These are phyloP conservation scores for Cladophialophora chaetospira DNA, from an alignment of 2,329 filamentous ascomycete species.

Conservation along the genomic window DNA sequence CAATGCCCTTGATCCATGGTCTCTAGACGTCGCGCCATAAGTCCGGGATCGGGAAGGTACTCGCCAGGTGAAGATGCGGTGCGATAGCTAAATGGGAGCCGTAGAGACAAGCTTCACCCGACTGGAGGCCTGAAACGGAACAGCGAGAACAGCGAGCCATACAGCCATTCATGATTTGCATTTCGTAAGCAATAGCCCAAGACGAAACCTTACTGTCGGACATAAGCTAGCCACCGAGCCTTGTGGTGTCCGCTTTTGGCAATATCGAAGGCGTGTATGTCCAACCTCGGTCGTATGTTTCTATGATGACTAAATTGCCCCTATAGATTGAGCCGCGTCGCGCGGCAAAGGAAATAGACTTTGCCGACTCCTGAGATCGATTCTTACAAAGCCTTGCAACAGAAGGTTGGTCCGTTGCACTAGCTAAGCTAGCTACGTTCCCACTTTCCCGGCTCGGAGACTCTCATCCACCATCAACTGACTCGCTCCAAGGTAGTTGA, in stretches of 20 bases:
- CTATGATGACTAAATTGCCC: not conserved
- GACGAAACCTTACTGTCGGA: not conserved
- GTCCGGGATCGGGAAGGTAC: too few relatives aligned
- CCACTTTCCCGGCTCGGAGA: not conserved
- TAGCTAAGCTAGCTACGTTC: not conserved
- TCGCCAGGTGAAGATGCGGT: too few relatives aligned
- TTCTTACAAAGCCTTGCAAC: too few relatives aligned
- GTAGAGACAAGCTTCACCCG: not conserved
- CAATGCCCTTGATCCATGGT: too few relatives aligned
- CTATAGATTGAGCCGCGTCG: not conserved
- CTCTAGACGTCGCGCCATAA: too few relatives aligned
- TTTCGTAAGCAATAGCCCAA: not conserved
- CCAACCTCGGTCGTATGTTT: not conserved
- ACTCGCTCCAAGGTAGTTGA: slow-evolving; percentile 45
- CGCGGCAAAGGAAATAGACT: not conserved
- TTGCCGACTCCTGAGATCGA: too few relatives aligned
- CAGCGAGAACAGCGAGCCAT: too few relatives aligned
- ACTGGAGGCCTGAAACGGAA: not conserved
- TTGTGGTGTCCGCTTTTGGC: too few relatives aligned
- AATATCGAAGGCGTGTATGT: too few relatives aligned
- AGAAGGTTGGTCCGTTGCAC: not conserved
- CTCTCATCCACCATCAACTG: slow-evolving; percentile 30
- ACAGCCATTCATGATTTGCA: too few relatives aligned
- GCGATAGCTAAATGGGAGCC: too few relatives aligned
- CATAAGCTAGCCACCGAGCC: not conserved